These are phyloP conservation scores for Gelatoporia subvermispora DNA, from an alignment of 768 basidiomycete genomes.

Conservation along the genomic window DNA sequence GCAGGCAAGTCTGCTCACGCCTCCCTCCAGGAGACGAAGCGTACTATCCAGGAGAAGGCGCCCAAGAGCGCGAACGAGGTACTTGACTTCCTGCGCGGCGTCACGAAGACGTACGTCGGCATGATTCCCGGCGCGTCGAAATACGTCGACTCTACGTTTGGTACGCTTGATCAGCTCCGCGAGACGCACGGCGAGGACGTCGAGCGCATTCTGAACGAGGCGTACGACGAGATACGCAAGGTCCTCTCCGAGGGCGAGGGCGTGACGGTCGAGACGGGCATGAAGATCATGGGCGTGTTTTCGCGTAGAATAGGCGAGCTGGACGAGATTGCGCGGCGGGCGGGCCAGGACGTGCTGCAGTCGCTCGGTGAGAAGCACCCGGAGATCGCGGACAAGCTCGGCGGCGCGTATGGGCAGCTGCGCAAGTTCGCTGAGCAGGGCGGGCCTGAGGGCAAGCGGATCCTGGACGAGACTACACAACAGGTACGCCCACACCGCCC, in stretches of 20 bases:
- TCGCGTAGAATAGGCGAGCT: slow-evolving; percentile 21
- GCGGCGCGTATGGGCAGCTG: slow-evolving; percentile 25
- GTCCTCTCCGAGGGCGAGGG: slow-evolving; percentile 17
- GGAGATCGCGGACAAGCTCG: slow-evolving; percentile 25
- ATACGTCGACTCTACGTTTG: slow-evolving; percentile 39
- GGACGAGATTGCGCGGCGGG: slow-evolving; percentile 25
- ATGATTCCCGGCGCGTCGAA: slow-evolving; percentile 34
- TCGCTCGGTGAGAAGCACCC: slow-evolving; percentile 25
- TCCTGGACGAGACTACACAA: slow-evolving; percentile 21
- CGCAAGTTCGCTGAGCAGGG: slow-evolving; percentile 19
- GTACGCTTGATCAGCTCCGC: slow-evolving; percentile 34
- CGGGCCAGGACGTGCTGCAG: slow-evolving; percentile 21
- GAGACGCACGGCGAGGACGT: slow-evolving; percentile 37
- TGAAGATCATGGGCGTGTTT: slow-evolving; percentile 24
- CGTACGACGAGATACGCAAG: slow-evolving; percentile 31
- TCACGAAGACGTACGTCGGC: slow-evolving; percentile 37
- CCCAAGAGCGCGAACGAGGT: slow-evolving; percentile 28
- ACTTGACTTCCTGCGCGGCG: slow-evolving; percentile 33
- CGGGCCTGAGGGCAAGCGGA: slow-evolving; percentile 27
- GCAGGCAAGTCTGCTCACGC: slow-evolving; percentile 24
- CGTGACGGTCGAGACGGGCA: slow-evolving; percentile 22
- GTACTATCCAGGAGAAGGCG: slow-evolving; percentile 20
- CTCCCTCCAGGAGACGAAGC: slow-evolving; percentile 23
- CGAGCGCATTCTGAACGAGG: slow-evolving; percentile 29
- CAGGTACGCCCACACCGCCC: slow-evolving; percentile 7